Percentiles rank a stretch among this genome's conserved stretches.
These are phyloP conservation scores for Maudiozyma humilis DNA, from an alignment of 1,139 yeast species.

Conservation along the genomic window DNA sequence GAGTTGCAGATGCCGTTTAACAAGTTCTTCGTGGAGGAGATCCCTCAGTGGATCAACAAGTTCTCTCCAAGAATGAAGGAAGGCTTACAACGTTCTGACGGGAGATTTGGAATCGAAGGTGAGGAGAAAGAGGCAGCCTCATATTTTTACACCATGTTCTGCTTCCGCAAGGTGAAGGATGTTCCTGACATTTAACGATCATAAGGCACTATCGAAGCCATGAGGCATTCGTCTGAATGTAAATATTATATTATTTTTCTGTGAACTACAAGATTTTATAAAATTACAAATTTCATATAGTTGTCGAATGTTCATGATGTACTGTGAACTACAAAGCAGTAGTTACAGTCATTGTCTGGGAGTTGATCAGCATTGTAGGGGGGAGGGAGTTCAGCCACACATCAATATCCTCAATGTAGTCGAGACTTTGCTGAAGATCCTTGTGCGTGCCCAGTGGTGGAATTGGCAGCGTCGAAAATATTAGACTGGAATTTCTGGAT, in stretches of 20 bases:
- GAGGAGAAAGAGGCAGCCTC: conserved; percentile 88
- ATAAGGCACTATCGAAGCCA: background rate
- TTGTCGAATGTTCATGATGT: background rate
- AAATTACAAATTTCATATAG: background rate
- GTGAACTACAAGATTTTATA: background rate
- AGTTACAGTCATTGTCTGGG: conserved; percentile 92
- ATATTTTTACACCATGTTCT: conserved; percentile 31
- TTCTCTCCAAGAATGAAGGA: conserved; percentile 60
- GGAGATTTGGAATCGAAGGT: conserved; percentile 79
- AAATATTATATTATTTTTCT: no score
- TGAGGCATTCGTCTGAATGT: background rate
- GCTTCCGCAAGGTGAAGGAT: conserved; percentile 31
- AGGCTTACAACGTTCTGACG: conserved; percentile 66
- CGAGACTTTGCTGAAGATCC: conserved; percentile 57
- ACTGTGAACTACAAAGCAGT: conserved; percentile 56
- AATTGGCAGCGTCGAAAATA: conserved; percentile 84
- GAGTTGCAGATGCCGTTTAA: conserved; percentile 70
- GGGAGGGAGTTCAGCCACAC: conserved; percentile 78
- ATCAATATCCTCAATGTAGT: conserved; percentile 67
- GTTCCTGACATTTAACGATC: conserved; percentile 11
- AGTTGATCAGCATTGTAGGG: conserved; percentile 71
- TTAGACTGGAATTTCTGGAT: conserved; percentile 55
- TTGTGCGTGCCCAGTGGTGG: conserved; percentile 77
- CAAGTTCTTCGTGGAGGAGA: conserved; percentile 73
- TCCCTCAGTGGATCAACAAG: conserved; percentile 53